A percentile compares a stretch with the other conserved stretches of the same genome.
phyloP scores from a whole-genome alignment of 2,329 filamentous ascomycete genomes.

The Dactylonectria macrodidyma region DNA sequence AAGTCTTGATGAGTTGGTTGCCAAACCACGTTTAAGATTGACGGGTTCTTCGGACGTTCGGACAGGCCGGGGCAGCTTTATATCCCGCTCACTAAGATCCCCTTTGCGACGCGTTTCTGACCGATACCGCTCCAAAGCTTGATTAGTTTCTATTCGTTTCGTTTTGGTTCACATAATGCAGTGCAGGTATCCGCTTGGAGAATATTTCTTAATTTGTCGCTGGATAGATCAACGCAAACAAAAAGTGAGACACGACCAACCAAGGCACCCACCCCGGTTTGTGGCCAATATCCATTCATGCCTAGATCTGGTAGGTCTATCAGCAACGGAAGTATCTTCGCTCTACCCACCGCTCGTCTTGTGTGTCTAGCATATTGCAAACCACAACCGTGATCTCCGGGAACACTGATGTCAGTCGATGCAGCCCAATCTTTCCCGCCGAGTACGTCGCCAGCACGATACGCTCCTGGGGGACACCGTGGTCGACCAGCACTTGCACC shows the following conservation, averaged over 20 bases:
- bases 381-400: slow-evolving; percentile 90
- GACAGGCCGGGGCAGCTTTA: slow-evolving; percentile 6
- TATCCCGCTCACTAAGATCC: slow-evolving; percentile 7
- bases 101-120: neutral
- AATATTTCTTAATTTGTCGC: neutral
- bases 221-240: neutral
- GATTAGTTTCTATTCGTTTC: neutral
- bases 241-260: neutral
- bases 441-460: slow-evolving; percentile 96
- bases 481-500: slow-evolving; percentile 94
- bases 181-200: neutral
- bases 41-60: slow-evolving; percentile 6
- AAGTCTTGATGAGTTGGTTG: neutral
- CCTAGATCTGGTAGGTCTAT: slow-evolving; percentile 18
- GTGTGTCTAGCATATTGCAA: slow-evolving; percentile 84
- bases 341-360: slow-evolving; percentile 92
- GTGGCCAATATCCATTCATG: neutral
- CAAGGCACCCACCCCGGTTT: neutral
- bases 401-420: slow-evolving; percentile 89
- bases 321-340: slow-evolving; percentile 91
- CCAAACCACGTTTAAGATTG: slow-evolving; percentile 1
- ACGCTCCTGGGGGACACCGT: slow-evolving; percentile 85
- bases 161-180: neutral
- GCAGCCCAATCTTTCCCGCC: slow-evolving; percentile 86
- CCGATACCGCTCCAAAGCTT: slow-evolving; percentile 8